Evolutionary conservation across 1,284 basidiomycete genomes (phyloP), one percentile per base, ranked within the genome.

Genomic region (Fomitopsis pinicola): DNA sequence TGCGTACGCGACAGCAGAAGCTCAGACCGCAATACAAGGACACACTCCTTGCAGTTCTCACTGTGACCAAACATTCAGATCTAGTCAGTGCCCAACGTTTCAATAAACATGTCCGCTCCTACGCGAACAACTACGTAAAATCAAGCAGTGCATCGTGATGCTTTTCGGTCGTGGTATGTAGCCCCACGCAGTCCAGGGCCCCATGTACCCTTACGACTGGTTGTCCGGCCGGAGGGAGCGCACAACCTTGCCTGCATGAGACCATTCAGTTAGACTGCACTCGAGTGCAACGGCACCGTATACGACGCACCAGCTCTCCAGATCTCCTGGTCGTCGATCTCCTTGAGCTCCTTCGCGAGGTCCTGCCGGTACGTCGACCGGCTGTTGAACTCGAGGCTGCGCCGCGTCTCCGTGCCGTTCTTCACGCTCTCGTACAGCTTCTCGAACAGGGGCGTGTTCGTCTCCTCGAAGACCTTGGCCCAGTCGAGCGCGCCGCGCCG

Each of bases 401-500:
- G 95, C 76, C 95, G 89, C 55, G 97, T 99, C 85, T 99, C 97
- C 36, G 92, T 92, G 63, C 97, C 97, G 75, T 98, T 88, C 75
- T 82, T 85, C 70, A 99, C 97, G 74, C 91, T 93, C 82, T 94
- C 84, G 82, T 99, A 99, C 48, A 99, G 89, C 72, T 86, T 76
- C 81, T 98, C 94, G 75, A 99, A 98, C 69, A 99, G 83, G 66
- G 97, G 96, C 61, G 89, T 74, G 83, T 96, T 97, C 66, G 95
- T 88, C 79, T 92, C 88, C 79, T 98, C 93, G 77, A 98, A 98
- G 76, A 94, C 82, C 69, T 96, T 96, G n/a, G 97, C 96, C 97
- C 97, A 99, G 85, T 99, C 97, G 61, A 97, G 91, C 53, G 96
- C 96, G 73, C 97, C 97, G 67, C 97, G 95, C 71, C 97, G 95